Conservation (phyloP, 495 filamentous ascomycete species). For the Aspergillus ostianus region DNA sequence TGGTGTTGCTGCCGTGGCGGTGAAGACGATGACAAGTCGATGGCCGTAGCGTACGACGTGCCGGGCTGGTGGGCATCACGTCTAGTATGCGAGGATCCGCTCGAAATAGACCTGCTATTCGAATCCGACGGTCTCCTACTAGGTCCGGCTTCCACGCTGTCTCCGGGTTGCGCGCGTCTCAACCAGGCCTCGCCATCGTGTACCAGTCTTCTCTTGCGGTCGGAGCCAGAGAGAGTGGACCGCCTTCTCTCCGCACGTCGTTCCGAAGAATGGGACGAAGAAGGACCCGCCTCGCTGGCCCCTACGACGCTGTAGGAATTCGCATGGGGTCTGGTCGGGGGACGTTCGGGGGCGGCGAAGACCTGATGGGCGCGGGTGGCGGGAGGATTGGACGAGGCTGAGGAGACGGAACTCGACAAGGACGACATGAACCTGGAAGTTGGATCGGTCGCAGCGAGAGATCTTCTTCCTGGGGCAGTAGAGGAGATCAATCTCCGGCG, state of each 20-base stretch:
- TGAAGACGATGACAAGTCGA: slow-evolving; percentile 40
- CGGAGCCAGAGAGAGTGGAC: slow-evolving; percentile 26
- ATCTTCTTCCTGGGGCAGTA: slow-evolving; percentile 15
- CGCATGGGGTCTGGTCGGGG: slow-evolving; percentile 18
- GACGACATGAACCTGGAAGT: slow-evolving; percentile 24
- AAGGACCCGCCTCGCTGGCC: slow-evolving; percentile 21
- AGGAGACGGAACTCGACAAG: slow-evolving; percentile 20
- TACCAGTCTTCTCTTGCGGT: slow-evolving; percentile 41
- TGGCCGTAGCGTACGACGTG: slow-evolving; percentile 34
- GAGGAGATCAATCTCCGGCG: slow-evolving; percentile 50
- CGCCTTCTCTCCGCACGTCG: slow-evolving; percentile 20
- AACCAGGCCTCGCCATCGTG: slow-evolving; percentile 27
- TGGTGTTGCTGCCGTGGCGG: slow-evolving; percentile 12
- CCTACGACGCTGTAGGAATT: slow-evolving; percentile 14
- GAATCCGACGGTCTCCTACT: slow-evolving; percentile 16
- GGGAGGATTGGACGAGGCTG: slow-evolving; percentile 15
- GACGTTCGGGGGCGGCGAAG: slow-evolving; percentile 9
- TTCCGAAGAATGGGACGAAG: slow-evolving; percentile 4
- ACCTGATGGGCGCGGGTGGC: slow-evolving; percentile 3
- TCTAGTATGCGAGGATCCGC: slow-evolving; percentile 20
- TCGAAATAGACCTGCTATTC: slow-evolving; percentile 25
- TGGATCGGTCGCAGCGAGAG: not conserved
- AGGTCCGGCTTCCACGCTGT: slow-evolving; percentile 14
- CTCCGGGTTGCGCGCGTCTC: slow-evolving; percentile 25
- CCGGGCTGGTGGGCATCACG: slow-evolving; percentile 20